phyloP scores from a whole-genome alignment of 306 rosid species.

The Pyrus pyrifolia region DNA sequence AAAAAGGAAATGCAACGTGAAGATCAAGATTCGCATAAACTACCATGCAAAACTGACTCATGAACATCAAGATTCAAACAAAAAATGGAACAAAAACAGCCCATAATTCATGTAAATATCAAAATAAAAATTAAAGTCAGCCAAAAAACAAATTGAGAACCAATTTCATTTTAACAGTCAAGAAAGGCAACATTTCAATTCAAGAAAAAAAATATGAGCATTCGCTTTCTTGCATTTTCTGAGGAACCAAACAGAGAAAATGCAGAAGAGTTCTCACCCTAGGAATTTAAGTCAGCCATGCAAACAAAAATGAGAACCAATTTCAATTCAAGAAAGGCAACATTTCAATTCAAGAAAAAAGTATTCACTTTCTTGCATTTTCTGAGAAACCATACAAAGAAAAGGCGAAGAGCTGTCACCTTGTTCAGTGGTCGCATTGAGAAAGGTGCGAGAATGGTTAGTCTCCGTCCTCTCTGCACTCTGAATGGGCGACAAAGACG shows the following conservation, averaged over 20 bases:
- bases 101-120: not conserved
- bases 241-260: not conserved
- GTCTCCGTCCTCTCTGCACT: constrained; percentile 12
- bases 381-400: not conserved
- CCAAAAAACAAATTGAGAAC: not conserved
- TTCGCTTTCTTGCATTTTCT: not conserved
- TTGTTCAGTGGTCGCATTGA: constrained; percentile 29
- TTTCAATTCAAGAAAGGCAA: not conserved
- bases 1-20: not conserved
- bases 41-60: not conserved
- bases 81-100: not conserved
- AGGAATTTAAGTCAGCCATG: not conserved
- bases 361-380: not conserved
- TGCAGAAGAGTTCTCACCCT: not conserved
- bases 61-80: not conserved
- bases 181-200: not conserved
- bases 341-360: not conserved
- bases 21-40: not conserved
- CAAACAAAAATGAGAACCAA: not conserved
- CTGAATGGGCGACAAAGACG: constrained; percentile 5
- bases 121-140: not conserved
- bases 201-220: not conserved
- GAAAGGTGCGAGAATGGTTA: constrained; percentile 37
- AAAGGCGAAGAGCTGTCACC: constrained; percentile 18
- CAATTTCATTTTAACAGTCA: not conserved